Percentiles rank a stretch among this genome's conserved stretches.
Conservation (phyloP, 2,329 filamentous ascomycete species). For the Onygena corvina region DNA sequence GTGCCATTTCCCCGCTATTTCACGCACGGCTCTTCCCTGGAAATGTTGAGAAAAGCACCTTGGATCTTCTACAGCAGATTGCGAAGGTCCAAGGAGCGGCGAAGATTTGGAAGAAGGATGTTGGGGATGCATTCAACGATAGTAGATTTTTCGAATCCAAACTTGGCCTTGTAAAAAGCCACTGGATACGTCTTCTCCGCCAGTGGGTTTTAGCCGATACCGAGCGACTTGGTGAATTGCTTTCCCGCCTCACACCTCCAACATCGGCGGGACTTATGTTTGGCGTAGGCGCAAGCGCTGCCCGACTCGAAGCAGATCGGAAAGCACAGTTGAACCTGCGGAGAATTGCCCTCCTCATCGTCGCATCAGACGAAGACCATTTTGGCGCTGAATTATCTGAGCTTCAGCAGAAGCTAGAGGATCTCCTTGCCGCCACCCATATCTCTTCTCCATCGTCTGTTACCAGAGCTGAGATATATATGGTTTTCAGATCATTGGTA, state of each 20-base stretch:
- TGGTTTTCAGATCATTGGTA: constrained; percentile 70
- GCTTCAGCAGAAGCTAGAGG: constrained; percentile 72
- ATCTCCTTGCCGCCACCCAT: constrained; percentile 69
- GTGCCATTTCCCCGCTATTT: constrained; percentile 68
- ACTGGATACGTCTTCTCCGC: constrained; percentile 72
- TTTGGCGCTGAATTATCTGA: constrained; percentile 63
- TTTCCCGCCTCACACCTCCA: constrained; percentile 67
- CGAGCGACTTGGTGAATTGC: constrained; percentile 69
- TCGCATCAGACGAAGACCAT: constrained; percentile 64
- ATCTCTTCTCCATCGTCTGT: constrained; percentile 85
- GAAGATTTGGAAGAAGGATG: constrained; percentile 86
- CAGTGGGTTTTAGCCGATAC: constrained; percentile 82
- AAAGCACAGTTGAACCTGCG: constrained; percentile 84
- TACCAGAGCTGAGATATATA: constrained; percentile 78
- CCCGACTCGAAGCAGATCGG: constrained; percentile 85
- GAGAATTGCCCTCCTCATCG: constrained; percentile 64
- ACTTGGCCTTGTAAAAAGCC: constrained; percentile 51
- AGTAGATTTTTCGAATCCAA: constrained; percentile 67
- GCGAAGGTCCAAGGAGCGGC: constrained; percentile 65
- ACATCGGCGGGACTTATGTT: constrained; percentile 95
- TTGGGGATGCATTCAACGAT: constrained; percentile 86
- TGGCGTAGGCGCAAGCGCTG: constrained; percentile 90
- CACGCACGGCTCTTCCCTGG: constrained; percentile 78
- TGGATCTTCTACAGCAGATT: constrained; percentile 65
- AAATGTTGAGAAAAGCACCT: constrained; percentile 59